Conservation (phyloP, 176 grass and related monocot species). For the Eremochloa ophiuroides region DNA sequence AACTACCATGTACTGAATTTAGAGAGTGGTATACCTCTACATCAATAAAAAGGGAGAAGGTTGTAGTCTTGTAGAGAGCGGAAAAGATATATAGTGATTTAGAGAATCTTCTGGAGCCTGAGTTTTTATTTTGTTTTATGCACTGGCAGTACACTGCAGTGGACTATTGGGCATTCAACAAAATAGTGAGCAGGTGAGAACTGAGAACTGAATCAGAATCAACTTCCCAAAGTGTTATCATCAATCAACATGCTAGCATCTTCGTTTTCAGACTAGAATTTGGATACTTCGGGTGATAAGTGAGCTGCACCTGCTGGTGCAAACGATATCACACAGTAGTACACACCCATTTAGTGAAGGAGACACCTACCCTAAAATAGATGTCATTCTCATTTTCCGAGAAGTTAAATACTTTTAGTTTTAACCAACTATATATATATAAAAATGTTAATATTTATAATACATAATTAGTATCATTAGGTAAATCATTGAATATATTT, state of each 20-base stretch:
- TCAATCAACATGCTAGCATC: neutral
- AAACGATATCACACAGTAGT: neutral
- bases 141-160: neutral
- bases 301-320: neutral
- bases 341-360: neutral
- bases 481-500: no score
- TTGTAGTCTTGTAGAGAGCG: neutral
- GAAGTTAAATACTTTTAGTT: no score
- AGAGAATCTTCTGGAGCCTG: neutral
- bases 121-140: neutral
- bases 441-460: no score
- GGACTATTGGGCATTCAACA: neutral
- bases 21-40: neutral
- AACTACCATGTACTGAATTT: neutral
- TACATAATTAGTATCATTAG: no score
- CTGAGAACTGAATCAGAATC: neutral
- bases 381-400: no score
- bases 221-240: neutral
- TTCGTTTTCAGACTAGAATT: neutral
- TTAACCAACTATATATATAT: no score
- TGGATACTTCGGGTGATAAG: neutral
- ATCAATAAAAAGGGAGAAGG: neutral
- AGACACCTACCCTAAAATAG: no score
- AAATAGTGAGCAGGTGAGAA: neutral
- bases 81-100: neutral